Base-by-base conservation (phyloP, 176 grass and related monocot genomes). In the Echinochloa phyllopogon region DNA sequence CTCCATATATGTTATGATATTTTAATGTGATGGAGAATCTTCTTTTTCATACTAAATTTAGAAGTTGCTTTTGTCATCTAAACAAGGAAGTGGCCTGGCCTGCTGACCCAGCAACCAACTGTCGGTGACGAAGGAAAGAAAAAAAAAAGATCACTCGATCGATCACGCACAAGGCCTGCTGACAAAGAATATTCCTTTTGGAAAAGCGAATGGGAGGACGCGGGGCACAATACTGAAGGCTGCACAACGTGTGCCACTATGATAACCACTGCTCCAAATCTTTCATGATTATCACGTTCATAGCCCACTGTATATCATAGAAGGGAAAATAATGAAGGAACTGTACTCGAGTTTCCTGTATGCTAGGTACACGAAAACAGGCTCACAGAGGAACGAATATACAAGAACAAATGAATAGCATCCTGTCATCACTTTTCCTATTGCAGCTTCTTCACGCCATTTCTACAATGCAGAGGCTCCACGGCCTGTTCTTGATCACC, bases 101-200 rank as follows among this genome's bases (percentile, higher is more conserved):
- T 58, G 29, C 75, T 75, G 87, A 81, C 40, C 58, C 24, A 74
- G 75, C 13, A 81, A 27, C 58, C 24, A 74, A 80, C 13, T 75
- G 76, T 85, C 82, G 76, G 69, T 45, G 82, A 74, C 29, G 29
- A 66, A 49, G 74, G 39, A 67, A 3, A 67, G 8, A 14, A 6
- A 33, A 33, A 33, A 33, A 33, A 33, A 33, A 33, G 29, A 15
- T 57, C 52, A 59, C 3, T 50, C 12, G 4, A 24, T 44, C 24
- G 39, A 21, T 79, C 75, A 56, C 71, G 74, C 57, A 47, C 81
- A 44, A 10, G 5, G 13, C 67, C n/a, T n/a, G 10, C 48, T 52
- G 21, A 42, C 36, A 69, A 33, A 33, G 36, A 68, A 81, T 69
- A 81, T 69, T 42, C 64, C 18, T 25, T 47, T 17, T 12, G n/a